These are phyloP conservation scores for Pythium utonaiense DNA, from an alignment of 352 stramenopile genomes.

Conservation along the genomic window DNA sequence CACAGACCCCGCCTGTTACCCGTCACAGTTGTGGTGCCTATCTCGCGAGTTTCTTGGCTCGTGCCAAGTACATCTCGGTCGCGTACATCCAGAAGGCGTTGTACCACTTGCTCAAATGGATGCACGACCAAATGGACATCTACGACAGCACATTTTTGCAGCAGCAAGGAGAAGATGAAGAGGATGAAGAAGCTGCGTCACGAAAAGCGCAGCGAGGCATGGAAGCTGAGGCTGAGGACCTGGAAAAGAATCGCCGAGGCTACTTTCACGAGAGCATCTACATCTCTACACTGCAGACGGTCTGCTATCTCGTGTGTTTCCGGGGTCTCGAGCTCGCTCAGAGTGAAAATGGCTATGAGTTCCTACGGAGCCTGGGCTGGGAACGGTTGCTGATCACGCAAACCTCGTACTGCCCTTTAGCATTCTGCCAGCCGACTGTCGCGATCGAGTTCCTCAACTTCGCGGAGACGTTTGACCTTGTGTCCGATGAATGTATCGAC, in stretches of 20 bases:
- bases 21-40: conserved; percentile 94
- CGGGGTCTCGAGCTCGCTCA: conserved; percentile 87
- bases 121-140: conserved; percentile 92
- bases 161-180: conserved; percentile 22
- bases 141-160: conserved; percentile 43
- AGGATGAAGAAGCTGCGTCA: conserved; percentile 13
- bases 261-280: conserved; percentile 71
- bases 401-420: conserved; percentile 58
- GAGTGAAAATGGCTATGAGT: conserved; percentile 67
- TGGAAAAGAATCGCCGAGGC: conserved; percentile 24
- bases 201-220: conserved; percentile 19
- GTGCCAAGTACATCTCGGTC: conserved; percentile 91
- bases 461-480: conserved; percentile 69
- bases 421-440: conserved; percentile 77
- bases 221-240: conserved; percentile 26
- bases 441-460: conserved; percentile 80
- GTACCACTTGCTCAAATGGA: conserved; percentile 92
- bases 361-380: conserved; percentile 79
- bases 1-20: conserved; percentile 84
- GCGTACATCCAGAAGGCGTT: conserved; percentile 92
- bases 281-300: conserved; percentile 89
- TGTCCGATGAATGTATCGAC: conserved; percentile 75
- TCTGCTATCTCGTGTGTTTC: conserved; percentile 98
- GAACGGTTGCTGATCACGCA: conserved; percentile 63
- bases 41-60: conserved; percentile 94